Conservation (phyloP, 768 basidiomycete species). For the Pholiota conissans region DNA sequence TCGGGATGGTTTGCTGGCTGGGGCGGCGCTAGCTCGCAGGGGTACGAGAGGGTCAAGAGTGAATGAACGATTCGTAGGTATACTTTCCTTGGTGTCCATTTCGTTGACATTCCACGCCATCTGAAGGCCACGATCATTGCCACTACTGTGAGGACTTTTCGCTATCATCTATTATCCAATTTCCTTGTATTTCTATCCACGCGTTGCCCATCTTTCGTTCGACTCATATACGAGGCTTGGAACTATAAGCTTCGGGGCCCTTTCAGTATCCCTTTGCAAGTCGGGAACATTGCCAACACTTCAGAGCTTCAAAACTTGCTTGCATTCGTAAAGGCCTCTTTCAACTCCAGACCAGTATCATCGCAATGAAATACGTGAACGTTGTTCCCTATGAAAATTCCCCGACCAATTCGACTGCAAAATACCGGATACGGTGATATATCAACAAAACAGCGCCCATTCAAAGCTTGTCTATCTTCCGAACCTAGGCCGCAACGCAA, state of each 20-base stretch:
- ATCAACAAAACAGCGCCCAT: too few relatives aligned
- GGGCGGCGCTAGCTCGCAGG: conserved; percentile 17
- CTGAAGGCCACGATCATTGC: background rate
- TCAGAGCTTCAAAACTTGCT: too few relatives aligned
- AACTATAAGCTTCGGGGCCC: background rate
- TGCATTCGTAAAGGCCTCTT: too few relatives aligned
- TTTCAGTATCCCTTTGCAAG: too few relatives aligned
- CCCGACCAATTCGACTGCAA: too few relatives aligned
- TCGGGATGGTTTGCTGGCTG: conserved; percentile 4
- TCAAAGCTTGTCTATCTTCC: too few relatives aligned
- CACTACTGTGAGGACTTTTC: background rate
- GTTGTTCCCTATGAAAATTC: too few relatives aligned
- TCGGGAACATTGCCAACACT: too few relatives aligned
- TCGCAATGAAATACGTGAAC: too few relatives aligned
- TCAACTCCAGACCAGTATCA: too few relatives aligned
- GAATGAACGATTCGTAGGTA: conserved; percentile 30
- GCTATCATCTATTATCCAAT: background rate
- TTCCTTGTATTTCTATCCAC: background rate
- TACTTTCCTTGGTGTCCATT: background rate
- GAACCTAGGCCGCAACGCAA: too few relatives aligned
- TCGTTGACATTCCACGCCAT: background rate
- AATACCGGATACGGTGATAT: too few relatives aligned
- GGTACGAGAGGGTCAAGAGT: conserved; percentile 52
- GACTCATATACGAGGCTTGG: background rate
- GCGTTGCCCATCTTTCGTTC: background rate